Conservation (phyloP, 1,284 basidiomycete species). For the Neolentinus lepideus region DNA sequence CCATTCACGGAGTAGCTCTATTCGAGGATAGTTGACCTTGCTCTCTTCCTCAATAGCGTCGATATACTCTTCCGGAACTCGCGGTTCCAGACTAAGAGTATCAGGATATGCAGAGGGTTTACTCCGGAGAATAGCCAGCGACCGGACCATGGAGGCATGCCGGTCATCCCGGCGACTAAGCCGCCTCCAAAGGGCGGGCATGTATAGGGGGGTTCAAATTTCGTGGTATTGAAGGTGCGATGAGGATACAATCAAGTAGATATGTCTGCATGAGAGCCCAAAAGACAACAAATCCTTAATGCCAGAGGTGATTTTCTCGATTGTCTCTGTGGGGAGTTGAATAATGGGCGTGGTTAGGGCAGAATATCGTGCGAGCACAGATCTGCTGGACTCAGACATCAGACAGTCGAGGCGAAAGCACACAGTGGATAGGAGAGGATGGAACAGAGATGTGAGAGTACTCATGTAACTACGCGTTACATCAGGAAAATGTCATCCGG, state of each 20-base stretch:
- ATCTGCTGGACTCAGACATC: too few species aligned
- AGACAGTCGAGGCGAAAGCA: too few species aligned
- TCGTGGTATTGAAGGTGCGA: background rate
- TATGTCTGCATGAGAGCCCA: background rate
- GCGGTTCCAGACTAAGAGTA: background rate
- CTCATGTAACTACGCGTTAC: too few species aligned
- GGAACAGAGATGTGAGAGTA: too few species aligned
- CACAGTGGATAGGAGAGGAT: too few species aligned
- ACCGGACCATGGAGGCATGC: background rate
- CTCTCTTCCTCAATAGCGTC: background rate
- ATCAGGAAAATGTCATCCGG: too few species aligned
- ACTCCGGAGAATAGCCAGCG: background rate
- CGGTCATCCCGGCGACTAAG: background rate
- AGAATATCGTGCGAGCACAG: too few species aligned
- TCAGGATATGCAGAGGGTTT: background rate
- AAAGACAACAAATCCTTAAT: background rate
- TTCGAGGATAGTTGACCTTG: background rate
- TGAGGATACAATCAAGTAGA: background rate
- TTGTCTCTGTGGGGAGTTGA: too few species aligned
- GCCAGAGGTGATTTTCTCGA: too few species aligned
- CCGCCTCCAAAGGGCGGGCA: background rate
- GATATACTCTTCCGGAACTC: too few species aligned
- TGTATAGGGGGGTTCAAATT: background rate
- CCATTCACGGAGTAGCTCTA: background rate
- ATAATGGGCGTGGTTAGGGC: too few species aligned